Evolutionary conservation across 23 red algal genomes (phyloP), one percentile per base, ranked within the genome.

Genomic region (Porphyridium purpureum): DNA sequence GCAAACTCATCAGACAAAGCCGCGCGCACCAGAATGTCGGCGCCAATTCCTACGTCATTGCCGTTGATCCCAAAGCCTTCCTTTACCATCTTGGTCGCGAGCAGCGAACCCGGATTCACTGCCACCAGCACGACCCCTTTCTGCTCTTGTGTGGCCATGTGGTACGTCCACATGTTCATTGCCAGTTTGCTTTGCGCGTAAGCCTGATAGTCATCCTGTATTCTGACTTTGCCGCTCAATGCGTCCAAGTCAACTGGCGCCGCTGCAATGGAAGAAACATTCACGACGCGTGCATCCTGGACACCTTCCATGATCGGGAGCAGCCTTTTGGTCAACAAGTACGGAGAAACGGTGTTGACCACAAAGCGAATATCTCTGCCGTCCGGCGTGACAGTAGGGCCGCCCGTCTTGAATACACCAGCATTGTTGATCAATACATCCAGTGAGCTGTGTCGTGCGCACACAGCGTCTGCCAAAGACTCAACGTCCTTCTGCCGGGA

Each of bases 391-490:
- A n/a, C n/a, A n/a, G 47, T 19, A 1, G 34, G 0, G 31, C 29
- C 36, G n/a, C 32, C 22, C 3, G 38, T 31, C 6, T 24, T 55
- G 25, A 75, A 61, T 19, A 81, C 52, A 15, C 75, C 75, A 2
- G 75, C 75, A 44, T 81, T 81, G 54, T 81, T 81, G 21, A 81
- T 57, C 35, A 81, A 30, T 7, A 81, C 53, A 33, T 81, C 52
- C 8, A 74, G 51, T 4, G 44, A 55, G 5, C 36, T 9, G 23
- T 68, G 26, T 6, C 52, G 36, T 24, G 29, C 24, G 7, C 5
- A 31, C 3, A 81, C 17, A 0, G 9, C 27, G 7, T n/a, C 20
- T 0, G 55, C 64, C 28, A 81, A 35, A 0, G 46, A 31, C 30
- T 44, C 1, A 0, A 81, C 66, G 5, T 69, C 56, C 6, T 35